phyloP scores from a whole-genome alignment of 1,284 basidiomycete species.

The Ustilago nuda region DNA sequence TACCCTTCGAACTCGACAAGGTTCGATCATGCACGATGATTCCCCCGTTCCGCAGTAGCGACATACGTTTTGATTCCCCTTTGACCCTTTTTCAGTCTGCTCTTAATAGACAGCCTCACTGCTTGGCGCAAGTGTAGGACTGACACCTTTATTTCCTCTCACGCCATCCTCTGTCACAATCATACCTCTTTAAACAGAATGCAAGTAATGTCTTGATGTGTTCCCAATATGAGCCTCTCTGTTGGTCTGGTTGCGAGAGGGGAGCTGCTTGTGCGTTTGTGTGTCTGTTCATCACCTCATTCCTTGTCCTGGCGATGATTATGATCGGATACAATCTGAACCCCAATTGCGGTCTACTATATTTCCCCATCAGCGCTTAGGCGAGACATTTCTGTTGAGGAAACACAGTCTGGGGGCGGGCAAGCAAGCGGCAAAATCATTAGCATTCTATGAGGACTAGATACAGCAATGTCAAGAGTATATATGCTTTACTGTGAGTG shows the following conservation, averaged over 20 bases:
- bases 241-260: not conserved
- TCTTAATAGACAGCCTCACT: constrained; percentile 26
- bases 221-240: not conserved
- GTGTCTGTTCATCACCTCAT: not conserved
- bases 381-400: no score
- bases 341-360: no score
- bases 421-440: no score
- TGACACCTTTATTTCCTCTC: not conserved
- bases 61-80: constrained; percentile 28
- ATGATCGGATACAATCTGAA: no score
- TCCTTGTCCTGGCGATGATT: no score
- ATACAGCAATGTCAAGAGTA: no score
- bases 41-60: constrained; percentile 35
- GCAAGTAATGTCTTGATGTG: constrained; percentile 5
- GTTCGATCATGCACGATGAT: constrained; percentile 53
- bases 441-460: no score
- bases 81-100: not conserved
- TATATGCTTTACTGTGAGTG: no score
- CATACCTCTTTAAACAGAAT: not conserved
- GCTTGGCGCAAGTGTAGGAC: not conserved
- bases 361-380: no score
- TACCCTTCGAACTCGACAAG: constrained; percentile 52
- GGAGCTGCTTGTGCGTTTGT: not conserved
- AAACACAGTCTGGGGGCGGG: no score
- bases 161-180: constrained; percentile 4